Base-by-base conservation (phyloP, 495 filamentous ascomycete species). In the Aspergillus mulundensis region DNA sequence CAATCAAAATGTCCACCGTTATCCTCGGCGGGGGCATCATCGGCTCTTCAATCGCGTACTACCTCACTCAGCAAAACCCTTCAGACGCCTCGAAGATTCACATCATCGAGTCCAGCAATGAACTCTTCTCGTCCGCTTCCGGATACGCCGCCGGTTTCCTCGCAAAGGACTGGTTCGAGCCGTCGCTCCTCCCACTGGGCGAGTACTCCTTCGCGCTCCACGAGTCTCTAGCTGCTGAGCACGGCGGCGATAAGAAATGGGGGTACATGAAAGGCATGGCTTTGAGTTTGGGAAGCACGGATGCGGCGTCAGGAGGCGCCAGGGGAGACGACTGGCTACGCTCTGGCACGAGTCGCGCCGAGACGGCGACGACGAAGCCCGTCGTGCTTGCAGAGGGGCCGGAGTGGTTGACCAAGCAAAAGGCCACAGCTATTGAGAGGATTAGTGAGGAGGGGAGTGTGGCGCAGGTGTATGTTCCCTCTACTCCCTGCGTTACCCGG, bases 11-110 rank as follows among this genome's bases (percentile, higher is more conserved):
- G 75, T 54, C 73, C 23, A 91, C 84, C 18, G 81, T 91, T 28
- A 91, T 93, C 54, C 68, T 94, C 44, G 89, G 89, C 46, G 81
- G 82, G 47, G 89, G 89, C 49, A 91, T 94, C 68, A 89, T 94
- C 38, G 87, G 87, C 56, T 67, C 82, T 44, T 86, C 87, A n/a
- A 88, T 86, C 21, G 89, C 88, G 11, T 91, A 87, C 68, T 90
- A 89, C 64, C 79, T 90, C 42, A 66, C 66, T 18, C 45, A 69
- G n/a, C 61, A 53, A 43, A 25, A 49, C 49, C 78, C 78, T 16
- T 68, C 73, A 70, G 77, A 11, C 8, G 32, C 32, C 5, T 36
- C 32, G 6, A 73, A 75, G 39, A 85, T 92, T 56, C 84, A 90
- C 61, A 79, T 92, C 36, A 66, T 92, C 48, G 89, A 92, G 54